A percentile compares a stretch with the other conserved stretches of the same genome.
phyloP scores from a whole-genome alignment of 352 stramenopile species.

The Bremia lactucae region DNA sequence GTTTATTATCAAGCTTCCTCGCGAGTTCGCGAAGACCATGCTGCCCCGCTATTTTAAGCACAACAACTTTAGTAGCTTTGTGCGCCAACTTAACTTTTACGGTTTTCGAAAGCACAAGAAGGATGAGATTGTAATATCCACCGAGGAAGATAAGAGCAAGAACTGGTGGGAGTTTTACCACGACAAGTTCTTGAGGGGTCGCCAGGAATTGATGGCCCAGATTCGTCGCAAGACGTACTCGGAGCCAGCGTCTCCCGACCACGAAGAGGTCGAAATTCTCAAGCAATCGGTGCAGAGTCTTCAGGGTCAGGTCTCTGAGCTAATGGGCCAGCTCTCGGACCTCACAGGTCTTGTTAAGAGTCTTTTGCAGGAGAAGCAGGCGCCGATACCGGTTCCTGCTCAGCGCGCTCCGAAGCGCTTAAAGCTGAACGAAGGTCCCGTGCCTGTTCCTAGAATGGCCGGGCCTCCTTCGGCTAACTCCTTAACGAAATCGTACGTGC shows the following conservation, averaged over 20 bases:
- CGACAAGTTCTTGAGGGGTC: slow-evolving; percentile 80
- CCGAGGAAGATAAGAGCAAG: slow-evolving; percentile 62
- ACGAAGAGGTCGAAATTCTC: slow-evolving; percentile 65
- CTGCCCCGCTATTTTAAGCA: slow-evolving; percentile 91
- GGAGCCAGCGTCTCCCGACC: slow-evolving; percentile 61
- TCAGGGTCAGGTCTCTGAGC: slow-evolving; percentile 58
- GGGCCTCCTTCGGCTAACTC: slow-evolving; percentile 7
- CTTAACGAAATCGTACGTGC: slow-evolving; percentile 12
- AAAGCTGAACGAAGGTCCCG: slow-evolving; percentile 15
- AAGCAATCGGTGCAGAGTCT: slow-evolving; percentile 68
- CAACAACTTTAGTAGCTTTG: slow-evolving; percentile 91
- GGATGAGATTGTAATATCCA: slow-evolving; percentile 78
- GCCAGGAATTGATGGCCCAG: slow-evolving; percentile 77
- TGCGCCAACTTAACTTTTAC: slow-evolving; percentile 91
- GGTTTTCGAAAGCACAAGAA: slow-evolving; percentile 90
- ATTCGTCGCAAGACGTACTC: slow-evolving; percentile 86
- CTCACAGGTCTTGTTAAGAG: slow-evolving; percentile 66
- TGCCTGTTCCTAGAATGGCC: slow-evolving; percentile 5
- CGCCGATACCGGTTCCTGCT: slow-evolving; percentile 1
- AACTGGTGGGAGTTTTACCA: slow-evolving; percentile 90
- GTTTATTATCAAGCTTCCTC: slow-evolving; percentile 88
- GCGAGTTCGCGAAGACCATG: slow-evolving; percentile 86
- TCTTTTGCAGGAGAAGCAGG: slow-evolving; percentile 45
- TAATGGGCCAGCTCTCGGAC: slow-evolving; percentile 69
- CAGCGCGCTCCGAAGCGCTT: slow-evolving; percentile 37